Conservation (phyloP, 1,284 basidiomycete species). For the Flammula alnicola region DNA sequence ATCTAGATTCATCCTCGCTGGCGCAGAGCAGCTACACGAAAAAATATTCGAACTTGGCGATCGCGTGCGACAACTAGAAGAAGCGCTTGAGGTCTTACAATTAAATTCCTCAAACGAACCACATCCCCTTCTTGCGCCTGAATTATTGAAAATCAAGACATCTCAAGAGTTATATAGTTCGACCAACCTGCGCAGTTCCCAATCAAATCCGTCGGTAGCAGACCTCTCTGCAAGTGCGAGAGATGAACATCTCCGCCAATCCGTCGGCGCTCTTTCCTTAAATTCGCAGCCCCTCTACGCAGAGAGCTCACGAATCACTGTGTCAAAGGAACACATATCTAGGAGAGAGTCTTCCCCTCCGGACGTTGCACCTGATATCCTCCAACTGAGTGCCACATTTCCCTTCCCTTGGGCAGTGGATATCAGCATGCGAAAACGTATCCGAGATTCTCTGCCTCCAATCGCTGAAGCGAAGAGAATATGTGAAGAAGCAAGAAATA, state of each 20-base stretch:
- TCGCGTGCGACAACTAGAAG: slow-evolving; percentile 63
- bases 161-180: slow-evolving; percentile 52
- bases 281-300: slow-evolving; percentile 27
- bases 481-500: slow-evolving; percentile 62
- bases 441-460: slow-evolving; percentile 61
- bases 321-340: slow-evolving; percentile 12
- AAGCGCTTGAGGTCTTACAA: slow-evolving; percentile 52
- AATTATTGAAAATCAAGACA: slow-evolving; percentile 53
- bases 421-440: slow-evolving; percentile 59
- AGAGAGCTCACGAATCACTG: slow-evolving; percentile 23
- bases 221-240: slow-evolving; percentile 10
- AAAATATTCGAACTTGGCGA: slow-evolving; percentile 63
- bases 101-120: slow-evolving; percentile 41
- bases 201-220: slow-evolving; percentile 14
- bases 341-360: slow-evolving; percentile 33
- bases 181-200: slow-evolving; percentile 19
- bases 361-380: slow-evolving; percentile 55
- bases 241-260: slow-evolving; percentile 31
- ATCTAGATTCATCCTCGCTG: slow-evolving; percentile 61
- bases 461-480: slow-evolving; percentile 57
- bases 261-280: slow-evolving; percentile 27
- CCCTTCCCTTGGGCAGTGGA: slow-evolving; percentile 65
- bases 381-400: slow-evolving; percentile 63
- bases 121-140: slow-evolving; percentile 56
- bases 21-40: slow-evolving; percentile 65